Evolutionary conservation across 768 basidiomycete species (phyloP), one percentile per base, ranked within the genome.

Genomic region (Saitozyma podzolica): DNA sequence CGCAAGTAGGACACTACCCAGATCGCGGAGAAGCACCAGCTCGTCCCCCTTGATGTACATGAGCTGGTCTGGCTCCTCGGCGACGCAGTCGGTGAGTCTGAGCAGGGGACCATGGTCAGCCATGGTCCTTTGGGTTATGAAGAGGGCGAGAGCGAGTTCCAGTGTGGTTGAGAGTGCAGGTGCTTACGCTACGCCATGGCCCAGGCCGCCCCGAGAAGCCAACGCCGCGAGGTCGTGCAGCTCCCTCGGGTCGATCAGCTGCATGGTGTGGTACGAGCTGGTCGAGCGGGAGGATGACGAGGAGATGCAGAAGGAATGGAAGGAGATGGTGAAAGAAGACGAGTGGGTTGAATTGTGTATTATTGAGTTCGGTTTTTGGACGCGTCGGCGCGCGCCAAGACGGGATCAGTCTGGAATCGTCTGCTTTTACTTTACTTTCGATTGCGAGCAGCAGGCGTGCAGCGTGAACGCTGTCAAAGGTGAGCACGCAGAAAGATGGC

Each of bases 11-110:
- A 66, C 56, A 13, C 65, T 42, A 3, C 65, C 69, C 1, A 76
- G 61, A 20, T 73, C 70, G 9, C 70, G 57, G 10, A 76, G 72
- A 14, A 76, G 56, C 50, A 76, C 61, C 42, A 76, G 61, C n/a
- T 67, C 62, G 47, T 76, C 74, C 9, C 69, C 72, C 20, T 61
- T 49, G 43, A 76, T 67, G 40, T 72, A 76, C 74, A 76, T 76
- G 40, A 76, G 61, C 40, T 76, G 69, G 50, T 72, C 72, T 17
- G 74, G 70, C 16, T 70, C 48, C 56, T 73, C 69, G 40, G 74
- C 74, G 14, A 76, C 66, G 45, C 69, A 76, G 48, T 73, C 72
- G 9, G 66, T 62, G 9, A 65, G 53, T 1, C 74, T 76, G 53
- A 11, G 29, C 29, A 29, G 29, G 29, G 29, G 5, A 40, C 4